Conservation (phyloP, 2,329 filamentous ascomycete species). For the Diplodia seriata region DNA sequence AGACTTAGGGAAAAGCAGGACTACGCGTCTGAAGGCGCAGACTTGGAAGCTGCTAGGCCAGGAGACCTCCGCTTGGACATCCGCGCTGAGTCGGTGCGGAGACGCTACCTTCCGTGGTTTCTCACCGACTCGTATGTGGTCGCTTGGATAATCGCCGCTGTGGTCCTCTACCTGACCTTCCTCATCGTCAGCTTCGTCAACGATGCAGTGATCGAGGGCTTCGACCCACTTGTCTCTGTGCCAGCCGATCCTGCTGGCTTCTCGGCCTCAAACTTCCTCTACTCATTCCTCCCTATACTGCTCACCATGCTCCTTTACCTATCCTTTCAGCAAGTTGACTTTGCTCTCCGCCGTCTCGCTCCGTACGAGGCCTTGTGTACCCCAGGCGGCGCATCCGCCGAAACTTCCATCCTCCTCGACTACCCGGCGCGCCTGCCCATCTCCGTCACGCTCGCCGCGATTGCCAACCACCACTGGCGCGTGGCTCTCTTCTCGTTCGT, state of each 20-base stretch:
- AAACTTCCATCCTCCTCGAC: constrained; percentile 70
- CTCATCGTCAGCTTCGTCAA: constrained; percentile 81
- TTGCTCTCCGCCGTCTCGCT: constrained; percentile 68
- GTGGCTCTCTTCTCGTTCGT: constrained; percentile 68
- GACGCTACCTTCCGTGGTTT: constrained; percentile 78
- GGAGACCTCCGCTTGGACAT: constrained; percentile 59
- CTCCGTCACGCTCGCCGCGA: constrained; percentile 64
- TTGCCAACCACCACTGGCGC: constrained; percentile 68
- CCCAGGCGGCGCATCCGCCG: constrained; percentile 66
- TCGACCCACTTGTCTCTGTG: constrained; percentile 71
- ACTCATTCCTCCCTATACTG: constrained; percentile 74
- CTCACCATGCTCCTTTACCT: constrained; percentile 73
- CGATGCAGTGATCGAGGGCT: constrained; percentile 70
- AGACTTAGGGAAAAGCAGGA: constrained; percentile 53
- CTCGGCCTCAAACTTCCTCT: constrained; percentile 87
- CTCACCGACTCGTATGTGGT: constrained; percentile 71
- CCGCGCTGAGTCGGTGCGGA: constrained; percentile 61
- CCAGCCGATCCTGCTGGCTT: constrained; percentile 69
- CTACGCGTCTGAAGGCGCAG: constrained; percentile 39
- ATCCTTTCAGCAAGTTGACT: constrained; percentile 70
- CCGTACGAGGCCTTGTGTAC: constrained; percentile 72
- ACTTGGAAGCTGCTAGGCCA: constrained; percentile 41
- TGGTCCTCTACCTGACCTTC: constrained; percentile 56
- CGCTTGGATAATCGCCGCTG: constrained; percentile 61
- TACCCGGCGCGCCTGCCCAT: constrained; percentile 72